A percentile compares a stretch with the other conserved stretches of the same genome.
phyloP scores from a whole-genome alignment of 2,329 filamentous ascomycete species.

The Aspergillus sp. region DNA sequence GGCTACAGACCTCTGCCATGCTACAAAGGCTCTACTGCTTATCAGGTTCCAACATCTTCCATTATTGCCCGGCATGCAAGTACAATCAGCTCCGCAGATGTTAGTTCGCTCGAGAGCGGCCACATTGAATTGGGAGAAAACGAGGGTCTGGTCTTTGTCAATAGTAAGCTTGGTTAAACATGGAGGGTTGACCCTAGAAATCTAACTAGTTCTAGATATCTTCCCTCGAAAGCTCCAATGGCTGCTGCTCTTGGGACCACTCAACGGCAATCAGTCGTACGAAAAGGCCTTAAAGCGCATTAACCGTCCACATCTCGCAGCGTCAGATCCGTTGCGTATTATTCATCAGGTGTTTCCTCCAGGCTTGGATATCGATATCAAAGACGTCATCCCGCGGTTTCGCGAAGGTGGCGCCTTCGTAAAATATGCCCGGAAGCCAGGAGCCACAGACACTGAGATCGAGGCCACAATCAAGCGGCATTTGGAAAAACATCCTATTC shows the following conservation, averaged over 20 bases:
- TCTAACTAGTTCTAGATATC: conserved; percentile 58
- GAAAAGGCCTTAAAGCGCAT: conserved; percentile 53
- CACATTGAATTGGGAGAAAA: conserved; percentile 76
- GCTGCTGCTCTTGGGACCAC: conserved; percentile 56
- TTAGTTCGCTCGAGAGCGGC: conserved; percentile 67
- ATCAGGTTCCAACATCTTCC: background rate
- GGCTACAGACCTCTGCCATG: conserved; percentile 1
- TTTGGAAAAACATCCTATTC: conserved; percentile 69
- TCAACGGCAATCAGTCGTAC: conserved; percentile 45
- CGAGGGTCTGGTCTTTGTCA: conserved; percentile 85
- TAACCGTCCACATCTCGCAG: conserved; percentile 51
- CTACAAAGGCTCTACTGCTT: conserved; percentile 6
- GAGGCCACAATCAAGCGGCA: conserved; percentile 62
- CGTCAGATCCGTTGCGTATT: conserved; percentile 57
- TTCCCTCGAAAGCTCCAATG: conserved; percentile 77
- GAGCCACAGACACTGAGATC: conserved; percentile 53
- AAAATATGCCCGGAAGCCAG: conserved; percentile 67
- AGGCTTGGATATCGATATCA: conserved; percentile 66
- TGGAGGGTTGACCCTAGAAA: background rate
- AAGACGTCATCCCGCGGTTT: conserved; percentile 77
- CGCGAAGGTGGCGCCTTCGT: conserved; percentile 94
- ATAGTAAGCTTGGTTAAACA: conserved; percentile 61
- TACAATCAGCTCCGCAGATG: conserved; percentile 28
- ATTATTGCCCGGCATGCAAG: conserved; percentile 1
- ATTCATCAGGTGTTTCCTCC: conserved; percentile 63